A percentile compares a stretch with the other conserved stretches of the same genome.
These are phyloP conservation scores for Erigeron canadensis DNA, from an alignment of 129 eudicot species.

Conservation along the genomic window DNA sequence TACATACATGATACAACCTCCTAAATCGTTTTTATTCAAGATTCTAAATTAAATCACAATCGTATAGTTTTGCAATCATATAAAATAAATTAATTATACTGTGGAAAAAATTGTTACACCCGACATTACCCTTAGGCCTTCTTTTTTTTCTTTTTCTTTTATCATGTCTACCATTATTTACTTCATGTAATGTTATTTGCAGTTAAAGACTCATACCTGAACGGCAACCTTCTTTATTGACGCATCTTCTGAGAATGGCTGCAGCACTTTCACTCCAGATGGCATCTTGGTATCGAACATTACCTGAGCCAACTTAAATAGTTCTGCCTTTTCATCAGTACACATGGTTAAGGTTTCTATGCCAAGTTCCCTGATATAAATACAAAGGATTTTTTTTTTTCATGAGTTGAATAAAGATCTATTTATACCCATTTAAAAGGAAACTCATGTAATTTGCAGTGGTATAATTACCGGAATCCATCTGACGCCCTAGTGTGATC, in stretches of 20 bases:
- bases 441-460: slow-evolving; percentile 1
- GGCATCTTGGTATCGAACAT: slow-evolving; percentile 96
- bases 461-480: slow-evolving; percentile 60
- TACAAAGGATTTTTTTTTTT: background rate
- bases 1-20: too few species aligned
- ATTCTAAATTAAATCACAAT: too few species aligned
- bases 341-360: slow-evolving; percentile 61
- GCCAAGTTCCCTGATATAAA: slow-evolving; percentile 82
- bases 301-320: slow-evolving; percentile 71
- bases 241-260: slow-evolving; percentile 85
- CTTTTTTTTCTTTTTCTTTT: too few species aligned
- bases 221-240: slow-evolving; percentile 81
- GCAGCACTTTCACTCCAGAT: slow-evolving; percentile 75
- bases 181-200: too few species aligned
- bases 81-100: too few species aligned
- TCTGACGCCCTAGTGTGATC: slow-evolving; percentile 70
- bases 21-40: background rate
- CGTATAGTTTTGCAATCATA: background rate
- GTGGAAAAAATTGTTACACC: too few species aligned
- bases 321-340: slow-evolving; percentile 58
- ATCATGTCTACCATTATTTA: too few species aligned
- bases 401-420: background rate
- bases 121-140: too few species aligned
- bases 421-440: background rate
- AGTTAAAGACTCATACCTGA: slow-evolving; percentile 41